Base-by-base conservation (phyloP, 495 filamentous ascomycete species). In the Daldinia loculata region DNA sequence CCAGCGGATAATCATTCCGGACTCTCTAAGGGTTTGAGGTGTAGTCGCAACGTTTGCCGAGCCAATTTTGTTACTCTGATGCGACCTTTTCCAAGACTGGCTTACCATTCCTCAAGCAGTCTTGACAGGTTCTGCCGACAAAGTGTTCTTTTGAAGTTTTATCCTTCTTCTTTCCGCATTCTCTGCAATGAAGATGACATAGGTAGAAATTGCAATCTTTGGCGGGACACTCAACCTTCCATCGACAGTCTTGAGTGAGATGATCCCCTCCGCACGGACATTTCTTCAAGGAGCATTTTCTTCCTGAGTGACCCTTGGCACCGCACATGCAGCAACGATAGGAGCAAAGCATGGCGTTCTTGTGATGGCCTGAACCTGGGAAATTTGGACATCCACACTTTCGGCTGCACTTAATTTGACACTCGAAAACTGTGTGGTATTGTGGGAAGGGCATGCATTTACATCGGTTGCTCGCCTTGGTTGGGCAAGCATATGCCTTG, bases 241-340 rank as follows among this genome's bases (percentile, higher is more conserved):
- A 82, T 15, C 71, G 68, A 17, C 79, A 80, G 51, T 81, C 79
- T 62, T 82, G 79, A 0, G 78, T 80, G 30, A 83, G 67, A 62
- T 81, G 80, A 3, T 61, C 60, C 26, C 55, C 71, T 27, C 80
- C 78, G 58, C 79, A 82, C 0, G 71, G 69, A 34, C 80, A 81
- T 30, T 58, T 69, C 32, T 66, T 69, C 36, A 76, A 26, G 6
- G 71, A 64, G 62, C 80, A 82, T 24, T 79, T 61, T 19, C 53
- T 66, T 22, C 79, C 80, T n/a, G 67, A 76, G 60, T 82, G 80
- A 9, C 75, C 77, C 15, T 66, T 72, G 3, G 72, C 50, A 26
- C 80, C 80, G 52, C 80, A 82, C 79, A 82, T 82, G 57, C 79
- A 82, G 55, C 79, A 82, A 9, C 80, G 77, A 14, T 69, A 48